Conservation (phyloP, 495 filamentous ascomycete species). For the Talaromyces nanjingensis region DNA sequence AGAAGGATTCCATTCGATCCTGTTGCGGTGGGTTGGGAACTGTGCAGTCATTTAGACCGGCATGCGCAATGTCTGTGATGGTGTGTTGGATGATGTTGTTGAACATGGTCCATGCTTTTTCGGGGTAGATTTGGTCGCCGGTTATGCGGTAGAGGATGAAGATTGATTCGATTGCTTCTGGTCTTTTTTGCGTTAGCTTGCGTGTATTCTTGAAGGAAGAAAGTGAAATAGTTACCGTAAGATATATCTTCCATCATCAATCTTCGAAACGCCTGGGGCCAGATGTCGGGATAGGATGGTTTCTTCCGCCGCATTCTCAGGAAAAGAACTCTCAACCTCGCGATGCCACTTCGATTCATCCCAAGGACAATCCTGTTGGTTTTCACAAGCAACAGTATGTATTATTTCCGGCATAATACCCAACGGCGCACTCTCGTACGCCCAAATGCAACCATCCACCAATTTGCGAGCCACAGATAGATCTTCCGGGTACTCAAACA, state of each 20-base stretch:
- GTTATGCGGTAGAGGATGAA: conserved; percentile 73
- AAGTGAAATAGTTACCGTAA: conserved; percentile 41
- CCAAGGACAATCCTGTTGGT: conserved; percentile 28
- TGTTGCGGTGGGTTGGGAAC: conserved; percentile 18
- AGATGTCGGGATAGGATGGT: conserved; percentile 21
- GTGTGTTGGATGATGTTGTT: conserved; percentile 54
- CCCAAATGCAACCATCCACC: conserved; percentile 79
- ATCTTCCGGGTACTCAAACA: conserved; percentile 60
- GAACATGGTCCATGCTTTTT: conserved; percentile 79
- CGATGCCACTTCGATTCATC: conserved; percentile 28
- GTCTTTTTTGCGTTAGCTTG: conserved; percentile 24
- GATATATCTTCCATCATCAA: conserved; percentile 56
- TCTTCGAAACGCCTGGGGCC: conserved; percentile 51
- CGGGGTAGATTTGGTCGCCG: conserved; percentile 47
- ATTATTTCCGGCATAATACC: conserved; percentile 42
- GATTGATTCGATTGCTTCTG: conserved; percentile 65
- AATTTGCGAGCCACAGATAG: conserved; percentile 63
- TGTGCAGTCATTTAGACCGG: conserved; percentile 52
- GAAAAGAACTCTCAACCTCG: conserved; percentile 13
- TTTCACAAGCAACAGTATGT: conserved; percentile 26
- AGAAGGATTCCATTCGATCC: conserved; percentile 51
- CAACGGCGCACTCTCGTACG: conserved; percentile 42
- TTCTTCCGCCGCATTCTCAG: neutral
- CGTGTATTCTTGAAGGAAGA: neutral
- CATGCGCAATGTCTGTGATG: conserved; percentile 49